Base-by-base conservation (phyloP, 495 filamentous ascomycete species). In the Saxispiralis lemnorum region DNA sequence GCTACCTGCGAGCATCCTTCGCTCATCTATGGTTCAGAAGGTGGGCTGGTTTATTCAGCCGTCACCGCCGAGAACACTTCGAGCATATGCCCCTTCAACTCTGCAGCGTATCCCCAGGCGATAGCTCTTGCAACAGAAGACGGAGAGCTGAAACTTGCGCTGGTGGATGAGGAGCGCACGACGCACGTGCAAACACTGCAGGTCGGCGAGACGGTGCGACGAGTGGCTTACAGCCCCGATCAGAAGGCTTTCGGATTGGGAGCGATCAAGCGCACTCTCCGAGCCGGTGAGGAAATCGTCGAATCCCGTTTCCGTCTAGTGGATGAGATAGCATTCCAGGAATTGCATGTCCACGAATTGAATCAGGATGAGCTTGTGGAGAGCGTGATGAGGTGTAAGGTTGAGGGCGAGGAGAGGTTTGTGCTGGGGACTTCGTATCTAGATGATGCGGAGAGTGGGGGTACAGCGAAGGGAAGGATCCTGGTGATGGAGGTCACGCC, bases 1-100 rank as follows among this genome's bases (percentile, higher is more conserved):
- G 83, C 87, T 1, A 88, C 81, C 0, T 94, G 84, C 51, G 89
- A 96, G 48, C 82, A 95, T 53, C 83, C 89, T 13, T 93, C 81
- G 50, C 59, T 99, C 38, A 92, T 96, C 39, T 95, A 96, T 51
- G 79, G 78, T 14, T 76, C 78, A 6, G 84, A 96, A 54, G 83
- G 80, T 1, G 72, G 87, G 10, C 78, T 94, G 20, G 76, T 93
- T 6, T 99, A 89, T 66, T 93, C 85, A 14, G 84, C 92, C 1
- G 79, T 95, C n/a, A 96, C 93, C 39, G 85, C 86, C 1, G 83
- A 93, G 51, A 76, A 83, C 38, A 80, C 85, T 5, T 73, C 75
- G 5, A 76, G 73, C 31, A 70, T 96, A 20, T 89, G 82, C 51
- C 68, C 81, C 6, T 87, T 99, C 49, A 72, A 96, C 58, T 60